These are phyloP conservation scores for Septoria petroselini DNA, from an alignment of 2,329 filamentous ascomycete species.

Conservation along the genomic window DNA sequence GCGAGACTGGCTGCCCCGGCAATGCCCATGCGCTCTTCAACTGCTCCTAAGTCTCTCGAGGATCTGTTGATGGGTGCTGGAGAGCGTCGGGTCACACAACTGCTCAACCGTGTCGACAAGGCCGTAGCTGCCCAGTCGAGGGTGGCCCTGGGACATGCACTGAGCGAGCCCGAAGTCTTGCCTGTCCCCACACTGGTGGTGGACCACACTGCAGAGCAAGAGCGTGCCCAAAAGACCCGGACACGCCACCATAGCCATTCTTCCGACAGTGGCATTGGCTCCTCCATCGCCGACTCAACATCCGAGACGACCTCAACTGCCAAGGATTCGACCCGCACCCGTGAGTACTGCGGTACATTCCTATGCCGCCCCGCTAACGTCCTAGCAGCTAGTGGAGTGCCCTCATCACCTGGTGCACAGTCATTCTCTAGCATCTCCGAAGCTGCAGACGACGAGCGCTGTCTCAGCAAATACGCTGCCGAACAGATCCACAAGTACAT, in stretches of 20 bases:
- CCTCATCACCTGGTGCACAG: slow-evolving; percentile 36
- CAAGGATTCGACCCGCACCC: slow-evolving; percentile 28
- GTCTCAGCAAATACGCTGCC: slow-evolving; percentile 65
- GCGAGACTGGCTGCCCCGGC: slow-evolving; percentile 32
- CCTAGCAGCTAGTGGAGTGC: slow-evolving; percentile 2
- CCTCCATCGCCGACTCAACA: slow-evolving; percentile 60
- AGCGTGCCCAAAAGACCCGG: slow-evolving; percentile 35
- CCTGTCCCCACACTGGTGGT: slow-evolving; percentile 48
- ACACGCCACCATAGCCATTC: slow-evolving; percentile 62
- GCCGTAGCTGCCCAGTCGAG: slow-evolving; percentile 40
- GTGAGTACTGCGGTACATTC: slow-evolving; percentile 24
- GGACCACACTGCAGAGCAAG: slow-evolving; percentile 35
- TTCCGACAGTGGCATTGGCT: slow-evolving; percentile 85
- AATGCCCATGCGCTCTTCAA: slow-evolving; percentile 49
- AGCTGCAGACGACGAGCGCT: slow-evolving; percentile 45
- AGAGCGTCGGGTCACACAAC: slow-evolving; percentile 45
- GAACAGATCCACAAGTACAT: slow-evolving; percentile 78
- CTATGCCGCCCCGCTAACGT: slow-evolving; percentile 1
- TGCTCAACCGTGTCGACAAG: slow-evolving; percentile 48
- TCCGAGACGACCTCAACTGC: slow-evolving; percentile 28
- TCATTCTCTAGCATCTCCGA: slow-evolving; percentile 43
- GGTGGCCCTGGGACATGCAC: slow-evolving; percentile 39
- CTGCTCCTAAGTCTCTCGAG: slow-evolving; percentile 49
- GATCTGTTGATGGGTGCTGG: slow-evolving; percentile 48
- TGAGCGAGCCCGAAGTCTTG: slow-evolving; percentile 50